Base-by-base conservation (phyloP, 1,284 basidiomycete species). In the Cryptococcus sp. region DNA sequence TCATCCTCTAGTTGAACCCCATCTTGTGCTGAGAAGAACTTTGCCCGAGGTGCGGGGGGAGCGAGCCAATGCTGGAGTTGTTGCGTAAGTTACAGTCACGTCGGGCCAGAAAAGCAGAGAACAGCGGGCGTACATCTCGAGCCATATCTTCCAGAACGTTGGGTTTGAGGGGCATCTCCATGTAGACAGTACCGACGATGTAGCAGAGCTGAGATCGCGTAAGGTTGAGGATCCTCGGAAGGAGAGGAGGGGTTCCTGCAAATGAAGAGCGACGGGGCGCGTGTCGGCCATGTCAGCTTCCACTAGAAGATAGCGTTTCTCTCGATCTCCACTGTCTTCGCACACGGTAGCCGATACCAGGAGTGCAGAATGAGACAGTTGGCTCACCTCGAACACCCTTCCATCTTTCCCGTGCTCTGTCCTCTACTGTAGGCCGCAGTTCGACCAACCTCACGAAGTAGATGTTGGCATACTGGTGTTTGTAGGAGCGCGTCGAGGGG, bases 141-240 rank as follows among this genome's bases (percentile, higher is more conserved):
- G 87, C 91, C 64, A 98, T 84, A 65, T 99, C 96, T 68, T 94
- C 88, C 54, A 99, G 82, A 13, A 99, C 90, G 67, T 98, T 97
- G 0, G 95, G 95, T 73, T 99, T 99, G 55, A 97, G 82, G 4
- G 90, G 90, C 96, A 98, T 98, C 60, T 96, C 89, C 83, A 96
- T 87, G 76, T 98, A 99, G 1, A 98, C 85, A 0, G 95, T 98
- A 2, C 95, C 95, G 56, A 96, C 81, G 60, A 98, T 84, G 75
- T 88, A 97, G 76, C 91, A 96, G 51, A 95, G 78, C 64, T 89
- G 81, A 0, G 87, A 87, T 66, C 90, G 89, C 50, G 86, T 80
- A 3, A 98, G 86, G 56, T 98, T 94, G 4, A 98, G 84, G 6
- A 98, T 89, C 37, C 93, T 83, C 16, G 87, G 84, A 21, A 96